These are phyloP conservation scores for Phaffia rhodozyma DNA, from an alignment of 1,284 basidiomycete species.

Conservation along the genomic window DNA sequence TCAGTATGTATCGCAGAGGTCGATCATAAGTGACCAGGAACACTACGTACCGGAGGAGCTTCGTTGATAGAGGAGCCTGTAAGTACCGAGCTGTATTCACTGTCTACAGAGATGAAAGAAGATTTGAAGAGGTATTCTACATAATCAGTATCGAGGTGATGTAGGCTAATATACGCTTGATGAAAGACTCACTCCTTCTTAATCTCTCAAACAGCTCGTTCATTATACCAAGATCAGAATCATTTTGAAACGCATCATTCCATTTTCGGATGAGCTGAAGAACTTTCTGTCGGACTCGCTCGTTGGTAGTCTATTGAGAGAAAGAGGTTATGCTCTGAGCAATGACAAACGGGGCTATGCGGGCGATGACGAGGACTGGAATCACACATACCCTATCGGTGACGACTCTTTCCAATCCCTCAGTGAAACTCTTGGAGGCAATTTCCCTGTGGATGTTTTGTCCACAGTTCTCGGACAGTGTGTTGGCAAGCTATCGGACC, in stretches of 20 bases:
- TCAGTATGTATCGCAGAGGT: background rate
- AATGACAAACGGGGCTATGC: background rate
- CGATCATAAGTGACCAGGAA: no score
- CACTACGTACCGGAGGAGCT: slow-evolving; percentile 1
- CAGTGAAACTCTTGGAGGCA: slow-evolving; percentile 78
- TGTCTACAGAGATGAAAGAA: background rate
- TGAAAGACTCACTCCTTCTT: slow-evolving; percentile 56
- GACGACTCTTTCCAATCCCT: slow-evolving; percentile 70
- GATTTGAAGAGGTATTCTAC: background rate
- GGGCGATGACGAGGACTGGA: background rate
- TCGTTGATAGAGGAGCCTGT: slow-evolving; percentile 7
- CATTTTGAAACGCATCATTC: slow-evolving; percentile 69
- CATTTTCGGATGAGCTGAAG: slow-evolving; percentile 67
- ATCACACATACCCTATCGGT: slow-evolving; percentile 61
- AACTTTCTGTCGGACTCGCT: slow-evolving; percentile 69
- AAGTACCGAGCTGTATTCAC: slow-evolving; percentile 8
- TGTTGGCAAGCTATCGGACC: slow-evolving; percentile 53
- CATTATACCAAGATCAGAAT: slow-evolving; percentile 76
- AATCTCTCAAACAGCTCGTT: slow-evolving; percentile 75
- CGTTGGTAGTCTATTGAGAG: slow-evolving; percentile 61
- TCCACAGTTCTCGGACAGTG: slow-evolving; percentile 83
- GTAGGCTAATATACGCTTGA: background rate
- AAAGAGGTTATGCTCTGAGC: background rate
- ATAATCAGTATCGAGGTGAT: no score
- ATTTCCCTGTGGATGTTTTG: slow-evolving; percentile 74